Conservation (phyloP, 805 yeast species). For the Saccharomyces mikatae region DNA sequence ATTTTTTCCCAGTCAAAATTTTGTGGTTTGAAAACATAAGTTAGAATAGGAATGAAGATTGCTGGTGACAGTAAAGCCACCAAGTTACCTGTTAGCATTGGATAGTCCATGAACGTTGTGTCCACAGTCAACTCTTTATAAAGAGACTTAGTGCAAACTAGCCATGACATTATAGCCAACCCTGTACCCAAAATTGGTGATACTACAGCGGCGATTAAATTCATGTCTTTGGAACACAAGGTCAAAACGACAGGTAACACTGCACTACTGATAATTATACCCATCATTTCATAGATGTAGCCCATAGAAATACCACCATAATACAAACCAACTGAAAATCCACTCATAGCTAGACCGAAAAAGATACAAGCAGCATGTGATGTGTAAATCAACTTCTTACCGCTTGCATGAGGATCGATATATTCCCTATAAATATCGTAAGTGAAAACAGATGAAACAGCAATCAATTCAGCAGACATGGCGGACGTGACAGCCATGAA, state of each 20-base stretch:
- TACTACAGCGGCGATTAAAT: constrained; percentile 55
- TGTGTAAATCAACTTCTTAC: constrained; percentile 58
- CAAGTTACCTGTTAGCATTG: constrained; percentile 85
- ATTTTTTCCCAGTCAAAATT: constrained; percentile 66
- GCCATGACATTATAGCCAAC: constrained; percentile 66
- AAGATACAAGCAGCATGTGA: constrained; percentile 62
- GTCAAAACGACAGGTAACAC: constrained; percentile 71
- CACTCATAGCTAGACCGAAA: constrained; percentile 62
- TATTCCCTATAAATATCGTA: constrained; percentile 80
- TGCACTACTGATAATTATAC: constrained; percentile 79
- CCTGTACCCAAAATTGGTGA: constrained; percentile 76
- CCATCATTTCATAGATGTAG: constrained; percentile 80
- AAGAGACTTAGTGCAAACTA: constrained; percentile 40
- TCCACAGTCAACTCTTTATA: constrained; percentile 39
- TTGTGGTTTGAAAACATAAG: constrained; percentile 57
- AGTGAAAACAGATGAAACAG: constrained; percentile 78
- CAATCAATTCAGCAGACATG: constrained; percentile 82
- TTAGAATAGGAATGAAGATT: constrained; percentile 57
- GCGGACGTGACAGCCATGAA: constrained; percentile 94
- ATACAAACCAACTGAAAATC: constrained; percentile 71
- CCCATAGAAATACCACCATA: constrained; percentile 84
- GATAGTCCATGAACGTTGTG: constrained; percentile 70
- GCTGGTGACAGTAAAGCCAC: constrained; percentile 72
- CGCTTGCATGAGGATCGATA: constrained; percentile 68
- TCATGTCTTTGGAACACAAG: constrained; percentile 56